Evolutionary conservation across 106 monocot genomes (phyloP), one percentile per base, ranked within the genome.

Genomic region (Acorus calamus): DNA sequence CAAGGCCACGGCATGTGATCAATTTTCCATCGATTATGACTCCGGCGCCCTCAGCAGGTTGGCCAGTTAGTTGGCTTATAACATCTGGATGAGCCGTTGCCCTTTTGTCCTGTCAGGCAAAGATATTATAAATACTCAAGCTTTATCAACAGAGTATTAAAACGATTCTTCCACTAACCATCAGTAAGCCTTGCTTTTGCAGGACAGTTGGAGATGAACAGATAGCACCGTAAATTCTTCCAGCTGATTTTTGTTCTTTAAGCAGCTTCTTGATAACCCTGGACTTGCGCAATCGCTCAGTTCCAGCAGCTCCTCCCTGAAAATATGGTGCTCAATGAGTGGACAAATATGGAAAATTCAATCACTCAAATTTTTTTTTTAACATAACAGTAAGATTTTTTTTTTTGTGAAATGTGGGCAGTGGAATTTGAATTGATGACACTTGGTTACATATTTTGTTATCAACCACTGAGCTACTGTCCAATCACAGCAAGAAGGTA

Each of bases 11-110:
- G 64, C 86, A 68, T 9, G 94, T 94, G n/a, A 94, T 94, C 6
- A 90, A 48, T 14, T 86, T 89, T 61, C 89, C 94, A 76, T 94
- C 94, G 68, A 94, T 90, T 59, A 94, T 70, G 6, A 89, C 80
- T 55, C 60, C 76, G 46, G 84, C 60, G 53, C 58, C 78, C 63
- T 79, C 75, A 67, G 51, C 58, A 44, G 75, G 70, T 64, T 51
- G 71, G 63, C 78, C 66, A 52, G 66, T 79, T 46, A 76, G 74
- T 52, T 80, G 69, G 56, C 49, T 59, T 46, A 62, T 51, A 45
- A 72, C 50, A 11, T 72, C 50, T 42, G 80, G 80, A 78, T 93
- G 82, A 63, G 80, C 75, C 61, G 84, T 75, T 3, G 55, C 72
- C 56, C 59, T 46, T 77, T 90, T 80, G 47, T 76, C 77, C 94